Evolutionary conservation across 495 filamentous ascomycete species (phyloP).

Genomic region (Aspergillus taichungensis): DNA sequence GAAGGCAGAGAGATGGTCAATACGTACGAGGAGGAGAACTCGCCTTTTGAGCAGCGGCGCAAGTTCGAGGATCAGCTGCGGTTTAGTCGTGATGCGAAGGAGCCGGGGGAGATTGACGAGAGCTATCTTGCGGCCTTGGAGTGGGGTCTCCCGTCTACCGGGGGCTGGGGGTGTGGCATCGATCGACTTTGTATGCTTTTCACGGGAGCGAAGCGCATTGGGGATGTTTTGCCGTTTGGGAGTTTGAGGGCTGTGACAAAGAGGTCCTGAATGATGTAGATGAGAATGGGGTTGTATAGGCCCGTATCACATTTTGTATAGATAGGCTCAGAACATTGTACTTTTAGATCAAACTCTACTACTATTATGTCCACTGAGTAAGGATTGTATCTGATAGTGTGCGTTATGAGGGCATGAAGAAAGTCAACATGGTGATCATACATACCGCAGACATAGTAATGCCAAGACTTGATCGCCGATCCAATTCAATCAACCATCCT

Average conservation of each 20-base stretch:
- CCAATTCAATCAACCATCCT: too few relatives aligned
- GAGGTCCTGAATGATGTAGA: conserved; percentile 3
- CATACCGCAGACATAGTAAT: too few relatives aligned
- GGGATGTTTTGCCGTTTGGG: conserved; percentile 80
- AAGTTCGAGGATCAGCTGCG: conserved; percentile 65
- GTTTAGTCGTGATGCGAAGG: conserved; percentile 28
- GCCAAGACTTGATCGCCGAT: too few relatives aligned
- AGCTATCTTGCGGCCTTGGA: conserved; percentile 75
- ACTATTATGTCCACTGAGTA: too few relatives aligned
- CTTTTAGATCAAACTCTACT: neutral
- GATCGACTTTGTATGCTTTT: conserved; percentile 89
- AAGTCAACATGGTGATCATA: too few relatives aligned
- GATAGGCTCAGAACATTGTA: conserved; percentile 9
- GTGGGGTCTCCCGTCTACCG: conserved; percentile 84
- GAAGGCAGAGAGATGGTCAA: conserved; percentile 74
- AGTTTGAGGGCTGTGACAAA: conserved; percentile 50
- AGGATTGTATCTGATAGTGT: too few relatives aligned
- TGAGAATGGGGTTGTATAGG: neutral
- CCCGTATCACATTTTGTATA: neutral
- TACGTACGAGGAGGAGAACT: conserved; percentile 97
- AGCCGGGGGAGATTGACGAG: conserved; percentile 57
- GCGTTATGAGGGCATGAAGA: too few relatives aligned
- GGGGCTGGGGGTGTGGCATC: conserved; percentile 91
- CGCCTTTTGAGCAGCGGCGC: conserved; percentile 72
- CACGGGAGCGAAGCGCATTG: conserved; percentile 62